Percentiles rank a stretch among this genome's conserved stretches.
Conservation (phyloP, 495 filamentous ascomycete genomes). For the Hypoxylon trugodes region DNA sequence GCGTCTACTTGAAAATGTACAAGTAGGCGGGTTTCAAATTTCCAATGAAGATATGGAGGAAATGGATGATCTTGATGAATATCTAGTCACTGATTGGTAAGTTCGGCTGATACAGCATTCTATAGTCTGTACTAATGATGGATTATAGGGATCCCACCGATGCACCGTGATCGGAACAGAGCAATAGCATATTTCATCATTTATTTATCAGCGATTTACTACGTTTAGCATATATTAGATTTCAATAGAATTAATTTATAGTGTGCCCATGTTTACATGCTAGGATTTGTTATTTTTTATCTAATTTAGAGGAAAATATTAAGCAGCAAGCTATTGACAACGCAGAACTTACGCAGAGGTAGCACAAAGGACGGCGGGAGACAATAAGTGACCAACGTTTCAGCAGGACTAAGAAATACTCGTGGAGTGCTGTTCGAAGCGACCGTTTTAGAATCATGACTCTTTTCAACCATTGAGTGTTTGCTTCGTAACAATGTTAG, state of each 20-base stretch:
- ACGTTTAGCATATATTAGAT: too few relatives aligned
- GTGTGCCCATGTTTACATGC: too few relatives aligned
- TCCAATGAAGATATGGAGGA: slow-evolving; percentile 66
- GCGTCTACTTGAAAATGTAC: slow-evolving; percentile 69
- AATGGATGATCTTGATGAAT: slow-evolving; percentile 74
- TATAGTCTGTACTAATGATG: background rate
- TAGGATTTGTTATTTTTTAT: too few relatives aligned
- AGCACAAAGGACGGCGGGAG: background rate
- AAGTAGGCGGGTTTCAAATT: slow-evolving; percentile 73
- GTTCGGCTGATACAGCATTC: slow-evolving; percentile 3
- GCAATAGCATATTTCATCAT: too few relatives aligned
- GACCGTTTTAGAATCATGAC: background rate
- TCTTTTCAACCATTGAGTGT: background rate
- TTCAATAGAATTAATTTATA: too few relatives aligned
- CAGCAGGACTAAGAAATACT: too few relatives aligned
- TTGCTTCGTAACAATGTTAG: too few relatives aligned
- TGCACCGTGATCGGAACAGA: slow-evolving; percentile 4
- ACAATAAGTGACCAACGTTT: too few relatives aligned
- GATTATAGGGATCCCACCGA: slow-evolving; percentile 26
- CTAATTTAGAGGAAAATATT: background rate
- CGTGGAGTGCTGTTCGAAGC: too few relatives aligned
- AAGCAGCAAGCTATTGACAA: background rate
- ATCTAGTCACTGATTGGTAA: slow-evolving; percentile 67
- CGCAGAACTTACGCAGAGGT: background rate
- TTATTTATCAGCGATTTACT: background rate